A percentile compares a stretch with the other conserved stretches of the same genome.
Evolutionary conservation across 1,284 basidiomycete genomes (phyloP).

Genomic region (Farysia itapuensis): DNA sequence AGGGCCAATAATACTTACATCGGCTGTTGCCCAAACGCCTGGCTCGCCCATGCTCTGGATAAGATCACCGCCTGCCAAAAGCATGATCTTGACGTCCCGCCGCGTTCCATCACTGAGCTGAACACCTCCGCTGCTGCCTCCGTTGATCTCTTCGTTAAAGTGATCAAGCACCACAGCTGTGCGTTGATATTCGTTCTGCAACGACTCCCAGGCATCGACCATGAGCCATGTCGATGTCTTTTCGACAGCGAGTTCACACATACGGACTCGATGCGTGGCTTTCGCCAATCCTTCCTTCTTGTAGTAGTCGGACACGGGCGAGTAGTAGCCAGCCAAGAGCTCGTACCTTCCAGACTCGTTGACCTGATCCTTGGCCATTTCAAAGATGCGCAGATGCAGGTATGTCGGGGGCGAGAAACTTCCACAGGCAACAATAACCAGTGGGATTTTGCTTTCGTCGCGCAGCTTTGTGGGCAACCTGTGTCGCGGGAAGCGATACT

Average conservation of each 20-base stretch:
- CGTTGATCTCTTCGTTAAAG: slow-evolving; percentile 90
- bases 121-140: slow-evolving; percentile 57
- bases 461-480: slow-evolving; percentile 54
- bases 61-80: slow-evolving; percentile 93
- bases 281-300: slow-evolving; percentile 58
- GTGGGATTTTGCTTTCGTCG: slow-evolving; percentile 55
- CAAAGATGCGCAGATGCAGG: slow-evolving; percentile 81
- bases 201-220: slow-evolving; percentile 96
- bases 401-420: slow-evolving; percentile 67
- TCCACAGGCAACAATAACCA: slow-evolving; percentile 64
- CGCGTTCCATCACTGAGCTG: slow-evolving; percentile 46
- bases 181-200: slow-evolving; percentile 84
- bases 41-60: slow-evolving; percentile 98
- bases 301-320: slow-evolving; percentile 69
- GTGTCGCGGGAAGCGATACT: slow-evolving; percentile 55
- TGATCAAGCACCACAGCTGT: slow-evolving; percentile 95
- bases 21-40: slow-evolving; percentile 94
- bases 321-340: slow-evolving; percentile 89
- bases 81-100: slow-evolving; percentile 70
- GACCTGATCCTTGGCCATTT: slow-evolving; percentile 94
- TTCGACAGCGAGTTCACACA: slow-evolving; percentile 59
- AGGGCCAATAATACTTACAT: slow-evolving; percentile 68
- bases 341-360: slow-evolving; percentile 90
- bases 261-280: slow-evolving; percentile 57
- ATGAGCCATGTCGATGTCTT: slow-evolving; percentile 65